Evolutionary conservation across 2,329 filamentous ascomycete species (phyloP), one percentile per base, ranked within the genome.

Genomic region (Teratosphaeria nubilosa): DNA sequence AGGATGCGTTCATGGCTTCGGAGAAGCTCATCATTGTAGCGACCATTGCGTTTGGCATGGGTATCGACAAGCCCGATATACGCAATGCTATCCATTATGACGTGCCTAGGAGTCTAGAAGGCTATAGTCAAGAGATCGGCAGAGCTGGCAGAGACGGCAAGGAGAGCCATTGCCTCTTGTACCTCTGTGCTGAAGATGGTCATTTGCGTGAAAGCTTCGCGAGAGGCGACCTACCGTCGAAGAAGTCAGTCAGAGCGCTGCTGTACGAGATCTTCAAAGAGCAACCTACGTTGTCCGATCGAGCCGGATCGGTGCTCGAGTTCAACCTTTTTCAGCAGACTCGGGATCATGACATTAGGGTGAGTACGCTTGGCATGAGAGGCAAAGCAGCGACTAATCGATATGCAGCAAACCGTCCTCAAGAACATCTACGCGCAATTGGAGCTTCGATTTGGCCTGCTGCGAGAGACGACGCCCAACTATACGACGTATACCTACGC

Each of bases 21-120:
- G 75, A 78, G 54, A 82, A 87, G 66, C 87, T 95, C 65, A 88
- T 99, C 34, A 95, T 99, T 50, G 94, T 99, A 54, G 94, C 94
- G 22, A 99, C 94, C 0, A 97, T 99, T 71, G 94, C 94, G 24
- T 99, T 99, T 70, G 94, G 94, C 6, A 99, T 99, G 94, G 94
- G 94, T 14, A 99, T 99, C 63, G 94, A 99, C 77, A 99, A 99
- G 72, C 83, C 91, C 0, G 88, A 99, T 70, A 94, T 99, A 54
- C 87, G 94, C 32, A 99, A 95, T 70, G 94, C 99, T 31, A 89
- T 99, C 41, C 94, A 99, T 69, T 87, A 95, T 67, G 88, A 86
- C 48, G 80, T 97, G 5, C 94, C 94, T 0, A 97, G 97, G 74
- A 96, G 90, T 66, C 77, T 99, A 56, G 94, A 99, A 74, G 94